Evolutionary conservation across 192 early-diverging fungal species (phyloP).

Genomic region (Coemansia aciculifera): DNA sequence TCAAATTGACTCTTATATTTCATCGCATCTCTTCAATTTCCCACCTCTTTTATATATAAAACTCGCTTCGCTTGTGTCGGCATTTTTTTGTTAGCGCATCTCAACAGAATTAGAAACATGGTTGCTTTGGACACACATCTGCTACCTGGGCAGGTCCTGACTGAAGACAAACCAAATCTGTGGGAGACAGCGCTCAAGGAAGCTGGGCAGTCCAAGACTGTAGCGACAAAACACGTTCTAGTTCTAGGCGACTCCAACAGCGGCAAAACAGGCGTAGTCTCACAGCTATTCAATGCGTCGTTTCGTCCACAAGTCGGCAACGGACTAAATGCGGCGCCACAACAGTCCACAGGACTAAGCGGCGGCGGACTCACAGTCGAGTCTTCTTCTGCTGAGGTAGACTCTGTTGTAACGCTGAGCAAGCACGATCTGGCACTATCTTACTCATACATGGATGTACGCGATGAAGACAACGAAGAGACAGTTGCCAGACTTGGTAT

Average conservation of each 20-base stretch:
- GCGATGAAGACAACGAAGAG: constrained; percentile 84
- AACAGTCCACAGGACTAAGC: constrained; percentile 49
- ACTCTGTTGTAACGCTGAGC: constrained; percentile 43
- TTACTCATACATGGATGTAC: constrained; percentile 80
- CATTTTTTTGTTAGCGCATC: constrained; percentile 1
- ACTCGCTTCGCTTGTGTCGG: not conserved
- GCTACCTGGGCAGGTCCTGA: not conserved
- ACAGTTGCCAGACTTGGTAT: constrained; percentile 69
- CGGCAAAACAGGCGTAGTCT: constrained; percentile 82
- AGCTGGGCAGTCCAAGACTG: constrained; percentile 72
- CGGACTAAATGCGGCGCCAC: constrained; percentile 45
- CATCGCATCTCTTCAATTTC: constrained; percentile 4
- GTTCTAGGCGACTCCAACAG: constrained; percentile 80
- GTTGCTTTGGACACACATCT: constrained; percentile 32
- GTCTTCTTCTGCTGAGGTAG: constrained; percentile 16
- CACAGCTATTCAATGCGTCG: constrained; percentile 50
- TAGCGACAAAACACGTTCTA: constrained; percentile 76
- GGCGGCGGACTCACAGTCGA: constrained; percentile 34
- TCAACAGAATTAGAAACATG: constrained; percentile 3
- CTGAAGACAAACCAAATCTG: constrained; percentile 49
- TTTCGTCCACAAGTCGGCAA: constrained; percentile 38
- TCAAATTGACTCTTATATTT: not conserved
- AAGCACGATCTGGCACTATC: constrained; percentile 78
- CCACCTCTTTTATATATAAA: too few relatives aligned
- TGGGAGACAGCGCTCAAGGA: constrained; percentile 81